These are phyloP conservation scores for Elsinoe fawcettii DNA, from an alignment of 2,329 filamentous ascomycete species.

Conservation along the genomic window DNA sequence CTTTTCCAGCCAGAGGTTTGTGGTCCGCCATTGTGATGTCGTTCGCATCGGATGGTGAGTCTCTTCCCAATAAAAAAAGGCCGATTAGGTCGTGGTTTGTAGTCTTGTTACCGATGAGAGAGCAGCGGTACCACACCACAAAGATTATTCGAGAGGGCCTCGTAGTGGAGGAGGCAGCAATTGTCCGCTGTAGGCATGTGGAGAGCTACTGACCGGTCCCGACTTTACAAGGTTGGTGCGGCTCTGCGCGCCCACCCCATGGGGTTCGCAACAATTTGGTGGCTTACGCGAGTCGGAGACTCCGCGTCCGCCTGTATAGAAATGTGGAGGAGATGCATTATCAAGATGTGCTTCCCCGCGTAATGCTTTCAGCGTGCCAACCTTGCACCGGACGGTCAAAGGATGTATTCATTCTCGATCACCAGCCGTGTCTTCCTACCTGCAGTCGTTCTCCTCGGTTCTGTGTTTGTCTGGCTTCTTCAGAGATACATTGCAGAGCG, in stretches of 20 bases:
- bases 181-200: neutral
- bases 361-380: too few species aligned
- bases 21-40: neutral
- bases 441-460: neutral
- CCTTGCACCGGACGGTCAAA: too few species aligned
- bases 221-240: neutral
- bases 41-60: too few species aligned
- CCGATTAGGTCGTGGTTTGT: too few species aligned
- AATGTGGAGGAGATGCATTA: neutral
- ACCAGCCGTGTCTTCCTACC: neutral
- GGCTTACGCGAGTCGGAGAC: neutral
- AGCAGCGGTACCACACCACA: too few species aligned
- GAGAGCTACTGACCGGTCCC: neutral
- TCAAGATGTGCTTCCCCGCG: too few species aligned
- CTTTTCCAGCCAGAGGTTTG: slow-evolving; percentile 15
- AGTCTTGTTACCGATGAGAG: too few species aligned
- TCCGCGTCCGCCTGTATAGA: neutral
- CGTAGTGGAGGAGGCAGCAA: neutral
- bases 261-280: neutral
- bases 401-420: neutral
- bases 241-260: neutral
- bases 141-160: neutral
- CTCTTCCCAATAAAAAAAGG: too few species aligned
- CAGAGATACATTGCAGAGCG: neutral
- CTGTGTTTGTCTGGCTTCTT: neutral